Conservation (phyloP, 2,329 filamentous ascomycete genomes). For the Penicillium psychrosexuale region DNA sequence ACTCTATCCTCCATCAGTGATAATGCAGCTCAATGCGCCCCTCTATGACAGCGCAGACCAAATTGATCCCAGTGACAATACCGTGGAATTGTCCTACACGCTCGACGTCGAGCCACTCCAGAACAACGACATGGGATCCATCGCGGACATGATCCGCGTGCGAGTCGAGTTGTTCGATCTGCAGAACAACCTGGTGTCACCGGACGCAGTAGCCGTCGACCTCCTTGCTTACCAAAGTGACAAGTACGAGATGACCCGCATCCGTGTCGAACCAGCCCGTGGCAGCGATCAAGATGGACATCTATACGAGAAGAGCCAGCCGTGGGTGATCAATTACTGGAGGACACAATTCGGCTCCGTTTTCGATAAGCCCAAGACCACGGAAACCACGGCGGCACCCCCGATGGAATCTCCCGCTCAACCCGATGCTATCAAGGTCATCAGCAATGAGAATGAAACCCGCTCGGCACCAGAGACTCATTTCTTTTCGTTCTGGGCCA, state of each 20-base stretch:
- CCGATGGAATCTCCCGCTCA: neutral
- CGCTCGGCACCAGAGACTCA: conserved; percentile 10
- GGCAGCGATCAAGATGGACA: neutral
- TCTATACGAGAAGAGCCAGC: conserved; percentile 1
- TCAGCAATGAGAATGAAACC: neutral
- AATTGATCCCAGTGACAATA: conserved; percentile 3
- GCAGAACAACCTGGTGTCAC: conserved; percentile 25
- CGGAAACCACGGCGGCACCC: neutral
- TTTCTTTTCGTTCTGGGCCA: conserved; percentile 18
- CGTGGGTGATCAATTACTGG: conserved; percentile 27
- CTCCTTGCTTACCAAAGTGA: conserved; percentile 26
- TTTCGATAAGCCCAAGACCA: conserved; percentile 11
- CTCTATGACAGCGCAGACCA: conserved; percentile 15
- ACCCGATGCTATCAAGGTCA: neutral
- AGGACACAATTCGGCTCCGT: conserved; percentile 20
- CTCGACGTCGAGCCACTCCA: conserved; percentile 26
- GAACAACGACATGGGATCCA: conserved; percentile 11
- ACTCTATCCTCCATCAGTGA: conserved; percentile 28
- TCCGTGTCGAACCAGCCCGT: conserved; percentile 24
- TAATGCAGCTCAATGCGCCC: conserved; percentile 28
- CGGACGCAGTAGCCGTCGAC: conserved; percentile 29
- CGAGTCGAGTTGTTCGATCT: conserved; percentile 25
- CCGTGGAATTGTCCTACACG: conserved; percentile 23
- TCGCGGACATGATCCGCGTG: conserved; percentile 22
- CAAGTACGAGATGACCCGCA: conserved; percentile 26